Conservation (phyloP, 2,329 filamentous ascomycete species). For the Botrytis tulipae region DNA sequence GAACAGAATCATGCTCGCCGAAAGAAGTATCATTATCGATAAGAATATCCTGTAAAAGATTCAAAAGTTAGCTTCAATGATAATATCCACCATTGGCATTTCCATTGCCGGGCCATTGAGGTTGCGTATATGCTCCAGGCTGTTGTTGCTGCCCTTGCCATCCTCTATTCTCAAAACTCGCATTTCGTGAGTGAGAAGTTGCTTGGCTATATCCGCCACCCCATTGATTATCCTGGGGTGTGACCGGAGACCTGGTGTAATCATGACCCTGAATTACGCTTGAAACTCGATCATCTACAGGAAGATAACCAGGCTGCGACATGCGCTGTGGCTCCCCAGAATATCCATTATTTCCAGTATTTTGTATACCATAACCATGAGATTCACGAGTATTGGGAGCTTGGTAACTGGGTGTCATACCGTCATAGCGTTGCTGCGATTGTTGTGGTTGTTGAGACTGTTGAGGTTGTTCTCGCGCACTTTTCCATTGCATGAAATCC, state of each 20-base stretch:
- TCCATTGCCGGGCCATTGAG: conserved; percentile 14
- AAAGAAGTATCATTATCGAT: conserved; percentile 20
- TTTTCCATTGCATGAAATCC: conserved; percentile 56
- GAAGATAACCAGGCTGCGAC: conserved; percentile 7
- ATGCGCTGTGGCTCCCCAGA: not conserved
- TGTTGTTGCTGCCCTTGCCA: conserved; percentile 21
- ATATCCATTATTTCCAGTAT: conserved; percentile 13
- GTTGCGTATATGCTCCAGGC: conserved; percentile 6
- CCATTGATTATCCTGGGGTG: conserved; percentile 18
- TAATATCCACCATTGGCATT: conserved; percentile 21
- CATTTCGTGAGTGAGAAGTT: conserved; percentile 14
- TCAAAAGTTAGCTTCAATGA: conserved; percentile 22
- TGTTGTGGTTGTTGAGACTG: conserved; percentile 4
- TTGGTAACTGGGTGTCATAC: conserved; percentile 28
- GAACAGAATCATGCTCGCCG: not conserved
- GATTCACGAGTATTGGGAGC: conserved; percentile 16
- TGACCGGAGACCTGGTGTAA: conserved; percentile 16
- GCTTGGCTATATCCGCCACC: conserved; percentile 8
- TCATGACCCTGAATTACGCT: conserved; percentile 22
- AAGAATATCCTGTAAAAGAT: conserved; percentile 21
- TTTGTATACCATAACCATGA: conserved; percentile 4
- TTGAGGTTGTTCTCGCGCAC: conserved; percentile 36
- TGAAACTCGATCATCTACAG: conserved; percentile 22
- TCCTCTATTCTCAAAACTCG: conserved; percentile 16
- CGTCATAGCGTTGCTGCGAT: conserved; percentile 31